Base-by-base conservation (phyloP, 2,329 filamentous ascomycete genomes). In the Knoxdaviesia proteae region DNA sequence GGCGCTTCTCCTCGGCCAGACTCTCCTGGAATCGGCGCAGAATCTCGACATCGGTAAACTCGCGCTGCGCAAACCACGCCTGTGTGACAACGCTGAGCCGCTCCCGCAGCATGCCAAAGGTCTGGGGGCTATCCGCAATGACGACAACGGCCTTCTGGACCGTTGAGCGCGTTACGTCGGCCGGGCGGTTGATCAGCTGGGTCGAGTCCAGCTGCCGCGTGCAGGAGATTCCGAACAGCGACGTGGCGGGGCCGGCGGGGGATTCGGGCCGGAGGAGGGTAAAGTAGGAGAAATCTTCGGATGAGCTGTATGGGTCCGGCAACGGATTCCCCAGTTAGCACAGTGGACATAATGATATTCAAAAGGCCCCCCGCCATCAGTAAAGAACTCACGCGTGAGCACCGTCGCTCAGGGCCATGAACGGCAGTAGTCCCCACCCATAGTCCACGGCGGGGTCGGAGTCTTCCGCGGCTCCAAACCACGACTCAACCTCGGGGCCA, bases 201-300 rank as follows among this genome's bases (percentile, higher is more conserved):
- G 75, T 74, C 10, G 86, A 72, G 54, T 93, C 83, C 53, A 98
- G 71, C 62, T 96, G 90, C 46, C 88, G 74, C 10, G 88, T 94
- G 59, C 90, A 98, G 11, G 86, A 82, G 55, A 98, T 94, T 47
- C 90, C 90, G 56, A 98, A 98, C 29, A 98, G 74, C 30, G 84
- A 93, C 2, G 83, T 86, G 32, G 76, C 74, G 6, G 78, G 72
- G 34, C 62, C 56, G 20, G 58, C 52, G 42, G 60, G 61, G 48
- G 61, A 67, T 43, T 67, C 68, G 39, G 77, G 74, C 32, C 75
- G 74, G 45, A 84, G 69, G 42, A 98, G 75, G 6, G 88, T 96
- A 58, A 98, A 98, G 64, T 98, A 98, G 42, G 87, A 94, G 65
- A 96, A 98, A 62, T 96, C 90, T 62, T 98, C 90, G 45, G 80